Percentiles rank a stretch among this genome's conserved stretches.
These are phyloP conservation scores for Nadsonia starkeyi-henricii DNA, from an alignment of 1,139 yeast genomes.

Conservation along the genomic window DNA sequence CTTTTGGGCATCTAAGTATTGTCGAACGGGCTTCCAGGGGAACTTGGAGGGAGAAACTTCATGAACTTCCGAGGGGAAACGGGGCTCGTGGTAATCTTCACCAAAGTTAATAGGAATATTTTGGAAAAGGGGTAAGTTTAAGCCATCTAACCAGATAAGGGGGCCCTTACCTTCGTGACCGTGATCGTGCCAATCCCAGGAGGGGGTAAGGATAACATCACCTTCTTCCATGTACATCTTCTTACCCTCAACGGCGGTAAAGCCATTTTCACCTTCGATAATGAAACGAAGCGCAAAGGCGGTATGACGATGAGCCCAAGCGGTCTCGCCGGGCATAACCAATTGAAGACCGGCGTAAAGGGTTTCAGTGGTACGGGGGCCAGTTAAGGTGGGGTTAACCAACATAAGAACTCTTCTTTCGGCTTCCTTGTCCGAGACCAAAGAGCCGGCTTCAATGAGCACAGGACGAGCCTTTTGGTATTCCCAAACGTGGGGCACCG, in stretches of 20 bases:
- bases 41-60: slow-evolving; percentile 12
- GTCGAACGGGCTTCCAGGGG: slow-evolving; percentile 15
- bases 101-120: slow-evolving; percentile 19
- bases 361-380: slow-evolving; percentile 20
- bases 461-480: slow-evolving; percentile 15
- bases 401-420: slow-evolving; percentile 19
- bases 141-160: slow-evolving; percentile 19
- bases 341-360: slow-evolving; percentile 18
- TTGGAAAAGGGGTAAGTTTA: slow-evolving; percentile 18
- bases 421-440: slow-evolving; percentile 16
- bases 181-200: slow-evolving; percentile 21
- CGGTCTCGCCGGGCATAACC: slow-evolving; percentile 18
- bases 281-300: slow-evolving; percentile 18
- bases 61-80: slow-evolving; percentile 12
- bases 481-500: slow-evolving; percentile 15
- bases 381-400: slow-evolving; percentile 15
- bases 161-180: slow-evolving; percentile 20
- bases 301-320: slow-evolving; percentile 17
- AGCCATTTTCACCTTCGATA: slow-evolving; percentile 18
- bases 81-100: slow-evolving; percentile 13
- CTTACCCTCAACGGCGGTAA: slow-evolving; percentile 17
- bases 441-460: slow-evolving; percentile 14
- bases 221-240: slow-evolving; percentile 17
- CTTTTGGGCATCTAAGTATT: slow-evolving; percentile 9
- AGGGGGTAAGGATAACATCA: slow-evolving; percentile 18